phyloP scores from a whole-genome alignment of 2,329 filamentous ascomycete species.

The Pseudocercospora fijiensis region DNA sequence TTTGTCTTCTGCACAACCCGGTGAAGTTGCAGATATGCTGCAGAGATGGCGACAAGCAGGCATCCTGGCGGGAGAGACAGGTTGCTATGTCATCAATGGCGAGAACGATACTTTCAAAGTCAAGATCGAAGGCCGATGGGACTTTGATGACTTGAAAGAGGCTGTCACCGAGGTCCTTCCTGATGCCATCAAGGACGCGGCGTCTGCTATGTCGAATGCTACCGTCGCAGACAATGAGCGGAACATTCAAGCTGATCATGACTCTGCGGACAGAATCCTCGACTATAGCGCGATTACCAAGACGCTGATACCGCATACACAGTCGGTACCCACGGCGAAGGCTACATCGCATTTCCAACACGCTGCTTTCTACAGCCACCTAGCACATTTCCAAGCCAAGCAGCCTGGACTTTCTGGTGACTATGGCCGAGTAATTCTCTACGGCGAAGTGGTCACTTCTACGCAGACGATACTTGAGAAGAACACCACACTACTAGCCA shows the following conservation, averaged over 20 bases:
- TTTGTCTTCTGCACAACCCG: constrained; percentile 67
- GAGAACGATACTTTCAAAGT: constrained; percentile 78
- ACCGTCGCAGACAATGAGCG: constrained; percentile 26
- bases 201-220: constrained; percentile 10
- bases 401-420: constrained; percentile 53
- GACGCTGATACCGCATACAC: constrained; percentile 75
- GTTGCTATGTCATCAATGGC: constrained; percentile 71
- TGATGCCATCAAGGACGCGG: constrained; percentile 23
- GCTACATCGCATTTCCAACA: constrained; percentile 87
- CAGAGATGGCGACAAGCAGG: constrained; percentile 66
- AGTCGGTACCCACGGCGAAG: constrained; percentile 64
- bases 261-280: constrained; percentile 57
- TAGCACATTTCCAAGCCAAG: constrained; percentile 62
- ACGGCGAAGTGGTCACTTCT: constrained; percentile 88
- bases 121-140: constrained; percentile 58
- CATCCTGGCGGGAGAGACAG: constrained; percentile 48
- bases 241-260: constrained; percentile 33
- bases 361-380: constrained; percentile 69
- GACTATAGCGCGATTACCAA: constrained; percentile 68
- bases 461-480: constrained; percentile 93
- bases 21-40: constrained; percentile 67
- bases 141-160: constrained; percentile 40
- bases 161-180: constrained; percentile 32
- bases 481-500: constrained; percentile 76
- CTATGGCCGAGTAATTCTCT: constrained; percentile 78